phyloP scores from a whole-genome alignment of 352 stramenopile genomes.

The Phytopythium sindhum region DNA sequence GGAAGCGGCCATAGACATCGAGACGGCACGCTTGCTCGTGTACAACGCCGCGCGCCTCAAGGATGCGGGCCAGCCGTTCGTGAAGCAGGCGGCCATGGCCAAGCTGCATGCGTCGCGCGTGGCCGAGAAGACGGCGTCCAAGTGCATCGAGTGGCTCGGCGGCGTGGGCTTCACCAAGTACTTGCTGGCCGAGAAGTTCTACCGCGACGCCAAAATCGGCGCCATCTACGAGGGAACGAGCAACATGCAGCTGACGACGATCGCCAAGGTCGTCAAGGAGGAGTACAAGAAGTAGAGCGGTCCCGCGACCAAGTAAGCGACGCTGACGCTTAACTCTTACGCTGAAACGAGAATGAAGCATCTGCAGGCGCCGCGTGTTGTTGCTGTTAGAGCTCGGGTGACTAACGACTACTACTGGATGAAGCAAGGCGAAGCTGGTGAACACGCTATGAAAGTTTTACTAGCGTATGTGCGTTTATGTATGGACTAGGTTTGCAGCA shows the following conservation, averaged over 20 bases:
- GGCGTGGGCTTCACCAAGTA: slow-evolving; percentile 96
- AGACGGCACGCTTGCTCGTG: slow-evolving; percentile 89
- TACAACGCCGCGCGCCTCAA: slow-evolving; percentile 96
- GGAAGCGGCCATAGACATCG: slow-evolving; percentile 93
- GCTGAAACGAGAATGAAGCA: neutral
- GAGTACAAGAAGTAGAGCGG: slow-evolving; percentile 76
- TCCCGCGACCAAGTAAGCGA: neutral
- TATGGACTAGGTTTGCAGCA: neutral
- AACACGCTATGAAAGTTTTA: neutral
- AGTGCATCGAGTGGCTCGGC: slow-evolving; percentile 95
- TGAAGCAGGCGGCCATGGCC: slow-evolving; percentile 97
- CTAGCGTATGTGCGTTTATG: neutral
- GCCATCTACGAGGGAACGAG: slow-evolving; percentile 97
- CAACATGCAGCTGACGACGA: slow-evolving; percentile 96
- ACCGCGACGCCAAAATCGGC: slow-evolving; percentile 96
- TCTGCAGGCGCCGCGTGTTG: neutral
- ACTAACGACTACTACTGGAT: neutral
- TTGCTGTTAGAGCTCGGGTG: neutral
- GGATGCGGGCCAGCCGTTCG: slow-evolving; percentile 91
- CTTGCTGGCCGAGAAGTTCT: slow-evolving; percentile 95
- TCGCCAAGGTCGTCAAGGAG: slow-evolving; percentile 88
- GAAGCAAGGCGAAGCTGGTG: neutral
- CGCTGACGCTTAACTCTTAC: neutral
- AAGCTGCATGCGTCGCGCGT: slow-evolving; percentile 95
- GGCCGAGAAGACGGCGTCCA: slow-evolving; percentile 93